Percentiles rank a stretch among this genome's conserved stretches.
These are phyloP conservation scores for Moricandia arvensis DNA, from an alignment of 345 rosid species.

Conservation along the genomic window DNA sequence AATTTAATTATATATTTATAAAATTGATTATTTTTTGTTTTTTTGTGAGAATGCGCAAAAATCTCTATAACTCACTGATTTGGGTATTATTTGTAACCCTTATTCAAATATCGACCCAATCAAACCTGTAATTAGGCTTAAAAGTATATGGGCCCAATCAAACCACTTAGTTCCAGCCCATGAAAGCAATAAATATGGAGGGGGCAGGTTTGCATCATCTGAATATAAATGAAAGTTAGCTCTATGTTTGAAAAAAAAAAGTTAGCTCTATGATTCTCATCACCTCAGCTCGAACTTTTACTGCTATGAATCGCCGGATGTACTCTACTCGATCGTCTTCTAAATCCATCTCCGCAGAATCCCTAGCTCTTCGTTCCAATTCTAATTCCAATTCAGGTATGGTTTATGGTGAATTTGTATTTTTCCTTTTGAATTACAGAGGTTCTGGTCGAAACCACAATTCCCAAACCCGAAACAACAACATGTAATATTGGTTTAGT, in stretches of 20 bases:
- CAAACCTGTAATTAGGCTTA: neutral
- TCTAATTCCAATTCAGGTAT: slow-evolving; percentile 5
- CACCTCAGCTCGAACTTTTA: slow-evolving; percentile 1
- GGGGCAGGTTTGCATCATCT: neutral
- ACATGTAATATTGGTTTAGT: no score
- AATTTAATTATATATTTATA: no score
- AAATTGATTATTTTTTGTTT: no score
- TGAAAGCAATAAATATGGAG: neutral
- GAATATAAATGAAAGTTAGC: neutral
- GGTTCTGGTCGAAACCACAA: no score
- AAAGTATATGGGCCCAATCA: neutral
- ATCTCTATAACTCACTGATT: neutral
- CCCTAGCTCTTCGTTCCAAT: neutral
- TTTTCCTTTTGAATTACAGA: no score
- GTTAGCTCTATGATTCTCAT: no score
- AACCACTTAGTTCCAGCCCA: neutral
- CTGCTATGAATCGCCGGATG: slow-evolving; percentile 27
- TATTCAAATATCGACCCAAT: neutral
- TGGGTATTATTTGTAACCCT: neutral
- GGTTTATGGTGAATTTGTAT: neutral
- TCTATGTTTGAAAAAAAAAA: no score
- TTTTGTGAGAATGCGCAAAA: neutral
- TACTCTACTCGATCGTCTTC: neutral
- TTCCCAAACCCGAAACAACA: no score
- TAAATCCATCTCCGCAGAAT: slow-evolving; percentile 1